Conservation (phyloP, 352 stramenopile genomes). For the Globisporangium cederbergense region DNA sequence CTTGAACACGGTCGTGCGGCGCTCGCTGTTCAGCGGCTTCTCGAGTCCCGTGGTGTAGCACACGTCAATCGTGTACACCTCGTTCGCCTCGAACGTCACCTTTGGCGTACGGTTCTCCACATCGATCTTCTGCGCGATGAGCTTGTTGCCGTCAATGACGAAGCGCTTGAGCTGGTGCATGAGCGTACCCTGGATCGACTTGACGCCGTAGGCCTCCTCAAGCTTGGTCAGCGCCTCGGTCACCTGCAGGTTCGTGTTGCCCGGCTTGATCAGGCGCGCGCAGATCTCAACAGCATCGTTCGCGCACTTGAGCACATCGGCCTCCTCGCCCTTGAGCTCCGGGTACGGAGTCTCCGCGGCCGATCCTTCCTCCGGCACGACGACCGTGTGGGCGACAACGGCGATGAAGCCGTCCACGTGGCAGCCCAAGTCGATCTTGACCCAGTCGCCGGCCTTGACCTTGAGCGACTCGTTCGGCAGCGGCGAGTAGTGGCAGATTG, state of each 20-base stretch:
- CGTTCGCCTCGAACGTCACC: conserved; percentile 94
- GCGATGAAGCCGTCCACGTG: conserved; percentile 99
- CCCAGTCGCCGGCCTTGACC: conserved; percentile 82
- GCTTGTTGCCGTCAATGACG: conserved; percentile 98
- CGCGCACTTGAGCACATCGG: conserved; percentile 96
- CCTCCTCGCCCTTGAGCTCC: conserved; percentile 64
- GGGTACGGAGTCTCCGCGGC: conserved; percentile 56
- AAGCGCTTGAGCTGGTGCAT: conserved; percentile 99
- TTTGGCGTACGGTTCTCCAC: conserved; percentile 84
- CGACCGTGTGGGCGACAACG: conserved; percentile 96
- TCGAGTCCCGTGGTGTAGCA: conserved; percentile 98
- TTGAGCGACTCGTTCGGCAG: conserved; percentile 83
- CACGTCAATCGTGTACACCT: conserved; percentile 99
- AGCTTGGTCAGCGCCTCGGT: conserved; percentile 95
- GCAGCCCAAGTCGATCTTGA: conserved; percentile 97
- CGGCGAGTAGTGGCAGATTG: conserved; percentile 98
- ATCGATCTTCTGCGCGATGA: conserved; percentile 91
- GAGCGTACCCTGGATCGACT: conserved; percentile 95
- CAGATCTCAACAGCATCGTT: conserved; percentile 98
- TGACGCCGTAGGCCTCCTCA: conserved; percentile 95
- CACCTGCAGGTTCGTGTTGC: conserved; percentile 95
- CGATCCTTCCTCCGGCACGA: conserved; percentile 87
- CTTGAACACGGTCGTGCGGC: conserved; percentile 98
- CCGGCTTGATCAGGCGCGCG: conserved; percentile 95
- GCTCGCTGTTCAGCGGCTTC: conserved; percentile 89